A percentile compares a stretch with the other conserved stretches of the same genome.
These are phyloP conservation scores for Penicillium odoratum DNA, from an alignment of 495 filamentous ascomycete species.

Conservation along the genomic window DNA sequence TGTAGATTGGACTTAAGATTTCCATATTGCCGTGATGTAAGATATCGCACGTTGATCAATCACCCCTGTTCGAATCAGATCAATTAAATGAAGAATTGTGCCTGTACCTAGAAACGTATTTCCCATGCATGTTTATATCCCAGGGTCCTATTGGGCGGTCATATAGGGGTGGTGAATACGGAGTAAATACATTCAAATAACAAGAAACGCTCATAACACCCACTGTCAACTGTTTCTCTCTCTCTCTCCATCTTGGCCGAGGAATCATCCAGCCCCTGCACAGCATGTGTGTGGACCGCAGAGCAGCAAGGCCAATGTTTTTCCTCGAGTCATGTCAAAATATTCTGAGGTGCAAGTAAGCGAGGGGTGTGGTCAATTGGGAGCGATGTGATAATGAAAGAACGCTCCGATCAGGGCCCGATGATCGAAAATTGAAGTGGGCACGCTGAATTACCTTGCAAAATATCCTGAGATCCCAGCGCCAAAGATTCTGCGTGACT, in stretches of 20 bases:
- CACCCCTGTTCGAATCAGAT: too few relatives aligned
- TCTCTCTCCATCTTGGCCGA: not conserved
- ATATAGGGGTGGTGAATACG: not conserved
- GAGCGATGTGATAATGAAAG: not conserved
- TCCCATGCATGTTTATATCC: too few relatives aligned
- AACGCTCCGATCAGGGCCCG: not conserved
- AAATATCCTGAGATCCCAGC: not conserved
- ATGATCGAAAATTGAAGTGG: not conserved
- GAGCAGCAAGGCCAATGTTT: not conserved
- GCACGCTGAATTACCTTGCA: not conserved
- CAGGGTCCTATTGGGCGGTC: not conserved
- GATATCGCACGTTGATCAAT: too few relatives aligned
- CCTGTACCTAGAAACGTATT: too few relatives aligned
- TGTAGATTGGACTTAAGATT: too few relatives aligned
- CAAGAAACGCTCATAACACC: not conserved
- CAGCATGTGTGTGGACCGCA: not conserved
- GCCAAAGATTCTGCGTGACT: not conserved
- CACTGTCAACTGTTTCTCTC: not conserved
- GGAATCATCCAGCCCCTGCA: not conserved
- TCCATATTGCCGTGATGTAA: too few relatives aligned
- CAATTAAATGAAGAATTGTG: too few relatives aligned
- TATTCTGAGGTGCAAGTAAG: not conserved
- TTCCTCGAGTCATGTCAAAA: not conserved
- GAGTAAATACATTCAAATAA: not conserved
- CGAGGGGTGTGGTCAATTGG: not conserved